phyloP scores from a whole-genome alignment of 495 filamentous ascomycete species.

The Lophiostoma macrostomum region DNA sequence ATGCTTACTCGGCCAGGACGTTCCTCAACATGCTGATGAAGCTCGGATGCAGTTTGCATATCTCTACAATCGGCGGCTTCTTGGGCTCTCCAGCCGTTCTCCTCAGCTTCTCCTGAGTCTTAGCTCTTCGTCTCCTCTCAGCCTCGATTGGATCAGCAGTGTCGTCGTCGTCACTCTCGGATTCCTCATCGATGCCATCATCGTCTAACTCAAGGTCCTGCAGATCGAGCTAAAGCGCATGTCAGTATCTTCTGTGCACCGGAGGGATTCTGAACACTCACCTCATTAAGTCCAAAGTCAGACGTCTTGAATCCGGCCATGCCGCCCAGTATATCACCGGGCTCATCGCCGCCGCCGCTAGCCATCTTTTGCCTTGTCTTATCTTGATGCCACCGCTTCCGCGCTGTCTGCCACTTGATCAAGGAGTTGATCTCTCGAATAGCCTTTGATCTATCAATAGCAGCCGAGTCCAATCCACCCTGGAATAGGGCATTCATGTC shows the following conservation, averaged over 20 bases:
- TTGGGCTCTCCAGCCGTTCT: constrained; percentile 83
- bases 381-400: constrained; percentile 95
- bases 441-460: constrained; percentile 66
- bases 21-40: constrained; percentile 82
- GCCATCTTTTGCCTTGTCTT: constrained; percentile 99
- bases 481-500: constrained; percentile 93
- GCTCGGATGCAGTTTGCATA: constrained; percentile 69
- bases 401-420: constrained; percentile 88
- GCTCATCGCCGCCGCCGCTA: constrained; percentile 53
- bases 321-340: constrained; percentile 18
- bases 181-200: constrained; percentile 58
- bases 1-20: constrained; percentile 70
- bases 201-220: constrained; percentile 78
- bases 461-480: constrained; percentile 63
- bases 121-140: constrained; percentile 71
- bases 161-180: constrained; percentile 67
- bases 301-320: constrained; percentile 61
- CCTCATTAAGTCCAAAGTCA: constrained; percentile 87
- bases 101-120: constrained; percentile 73
- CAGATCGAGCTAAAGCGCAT: constrained; percentile 57
- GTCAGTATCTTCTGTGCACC: constrained; percentile 4
- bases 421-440: constrained; percentile 79
- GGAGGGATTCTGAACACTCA: constrained; percentile 39
- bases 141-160: constrained; percentile 80
- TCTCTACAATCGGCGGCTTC: constrained; percentile 77